A percentile compares a stretch with the other conserved stretches of the same genome.
Evolutionary conservation across 1,284 basidiomycete species (phyloP).

Genomic region (Butyriboletus pseudospeciosus): DNA sequence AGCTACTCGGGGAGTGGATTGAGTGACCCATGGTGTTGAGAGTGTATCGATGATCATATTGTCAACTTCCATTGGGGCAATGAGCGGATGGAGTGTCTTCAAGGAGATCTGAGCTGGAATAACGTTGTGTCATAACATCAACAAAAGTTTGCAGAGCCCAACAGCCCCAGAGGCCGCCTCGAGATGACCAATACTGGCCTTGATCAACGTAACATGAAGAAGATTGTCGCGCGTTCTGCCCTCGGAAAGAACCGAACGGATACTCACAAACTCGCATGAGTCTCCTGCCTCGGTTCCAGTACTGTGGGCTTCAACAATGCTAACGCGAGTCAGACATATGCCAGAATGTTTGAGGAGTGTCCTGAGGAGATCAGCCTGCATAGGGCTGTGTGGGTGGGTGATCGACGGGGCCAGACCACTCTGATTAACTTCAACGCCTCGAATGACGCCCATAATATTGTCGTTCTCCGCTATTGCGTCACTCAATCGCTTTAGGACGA

Average conservation of each 20-base stretch:
- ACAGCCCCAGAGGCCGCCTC: conserved; percentile 72
- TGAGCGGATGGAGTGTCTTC: conserved; percentile 51
- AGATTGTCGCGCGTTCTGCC: conserved; percentile 43
- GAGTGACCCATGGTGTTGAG: conserved; percentile 39
- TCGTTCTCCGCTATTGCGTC: conserved; percentile 64
- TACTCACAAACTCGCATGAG: conserved; percentile 57
- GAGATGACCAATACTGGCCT: conserved; percentile 68
- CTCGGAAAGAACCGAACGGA: conserved; percentile 51
- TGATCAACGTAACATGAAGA: conserved; percentile 63
- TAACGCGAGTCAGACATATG: conserved; percentile 45
- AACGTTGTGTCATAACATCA: conserved; percentile 55
- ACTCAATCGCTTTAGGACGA: conserved; percentile 64
- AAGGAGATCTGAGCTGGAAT: conserved; percentile 63
- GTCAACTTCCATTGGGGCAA: conserved; percentile 48
- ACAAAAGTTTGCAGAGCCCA: conserved; percentile 62
- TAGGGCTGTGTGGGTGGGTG: conserved; percentile 62
- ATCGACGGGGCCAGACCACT: conserved; percentile 61
- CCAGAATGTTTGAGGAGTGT: conserved; percentile 46
- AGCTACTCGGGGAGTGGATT: conserved; percentile 44
- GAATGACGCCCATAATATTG: conserved; percentile 62
- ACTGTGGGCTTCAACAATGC: conserved; percentile 67
- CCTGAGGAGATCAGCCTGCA: conserved; percentile 53
- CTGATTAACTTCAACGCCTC: conserved; percentile 66
- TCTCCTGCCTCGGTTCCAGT: conserved; percentile 70
- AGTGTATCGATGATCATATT: conserved; percentile 47